Base-by-base conservation (phyloP, 345 rosid genomes). In the Acer saccharum region DNA sequence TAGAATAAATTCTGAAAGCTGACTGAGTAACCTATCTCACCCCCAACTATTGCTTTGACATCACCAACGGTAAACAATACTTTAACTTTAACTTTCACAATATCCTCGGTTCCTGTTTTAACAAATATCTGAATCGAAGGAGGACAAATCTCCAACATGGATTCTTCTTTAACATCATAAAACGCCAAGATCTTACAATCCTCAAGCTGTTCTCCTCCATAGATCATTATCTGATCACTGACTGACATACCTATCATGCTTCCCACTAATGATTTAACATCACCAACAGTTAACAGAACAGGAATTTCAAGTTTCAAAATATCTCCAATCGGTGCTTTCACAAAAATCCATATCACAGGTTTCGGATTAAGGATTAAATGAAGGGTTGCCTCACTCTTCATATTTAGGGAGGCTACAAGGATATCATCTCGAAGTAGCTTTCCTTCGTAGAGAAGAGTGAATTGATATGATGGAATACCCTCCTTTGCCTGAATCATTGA, bases 91-190 rank as follows among this genome's bases (percentile, higher is more conserved):
- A 78, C 76, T 35, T 58, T 72, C 54, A 73, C 23, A 60, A 41
- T 13, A 39, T 73, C 41, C 43, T 25, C 17, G 23, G 23, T 72
- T 43, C 1, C 10, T 9, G 75, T 54, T 68, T 54, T 83, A 12
- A 83, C 84, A 68, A 83, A 87, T 75, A 81, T 67, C 73, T 79
- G 90, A 75, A 75, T 65, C 1, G 2, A 6, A 14, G 29, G 20
- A 14, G 55, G 79, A 17, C 54, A n/a, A 63, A 85, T 43, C 69
- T 78, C 74, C 10, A 87, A 73, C 58, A 71, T 2, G 81, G 68
- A 75, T 43, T 70, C 82, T 21, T 85, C 85, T 75, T 83, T 69
- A 44, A 87, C 68, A 46, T 79, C 78, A 17, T 81, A 85, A 57
- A 21, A 81, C 25, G 86, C 86, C 81, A 83, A 46, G 20, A 72